Evolutionary conservation across 2,329 filamentous ascomycete genomes (phyloP), one percentile per base, ranked within the genome.

Genomic region (Aspergillus alliaceus): DNA sequence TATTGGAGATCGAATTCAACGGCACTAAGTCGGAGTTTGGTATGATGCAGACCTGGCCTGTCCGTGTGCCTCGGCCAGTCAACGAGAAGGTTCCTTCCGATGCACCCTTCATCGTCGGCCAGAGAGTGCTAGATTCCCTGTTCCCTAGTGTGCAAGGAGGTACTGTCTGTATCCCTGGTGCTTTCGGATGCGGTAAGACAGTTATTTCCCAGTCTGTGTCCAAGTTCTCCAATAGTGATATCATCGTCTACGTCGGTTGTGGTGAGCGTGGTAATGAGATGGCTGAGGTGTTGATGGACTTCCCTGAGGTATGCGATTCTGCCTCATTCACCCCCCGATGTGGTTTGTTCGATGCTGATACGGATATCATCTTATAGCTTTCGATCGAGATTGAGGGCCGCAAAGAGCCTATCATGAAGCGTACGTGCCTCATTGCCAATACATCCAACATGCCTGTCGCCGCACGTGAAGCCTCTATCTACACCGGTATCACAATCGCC

Each of bases 391-490:
- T 98, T 67, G 89, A 96, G 42, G 95, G 95, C 69, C 91, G 93
- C 73, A 89, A 93, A 79, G 95, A 99, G 76, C 93, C 93, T 66
- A 99, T 99, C 82, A 99, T 99, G 95, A 99, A 99, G 86, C 93
- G 95, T 76, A 99, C 95, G 15, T 96, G 92, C 22, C 84, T 99
- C 60, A 98, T 99, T 73, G 95, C 95, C 76, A 99, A 99, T 80
- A 99, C 95, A 42, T 99, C 95, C 69, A 99, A 99, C 84, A 99
- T 99, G 95, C 95, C 95, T 61, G 95, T 99, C 71, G 95, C 95
- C 63, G 95, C 95, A 60, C 91, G 95, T 80, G 95, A 99, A 78
- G 95, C 95, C 57, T 99, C 95, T 64, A 99, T 99, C 74, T 99
- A 99, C 80, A 99, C 95, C 3, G 95, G 86, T 72, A 96, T 97